Conservation (phyloP, 176 grass and related monocot genomes). For the Aegilops bicornis region DNA sequence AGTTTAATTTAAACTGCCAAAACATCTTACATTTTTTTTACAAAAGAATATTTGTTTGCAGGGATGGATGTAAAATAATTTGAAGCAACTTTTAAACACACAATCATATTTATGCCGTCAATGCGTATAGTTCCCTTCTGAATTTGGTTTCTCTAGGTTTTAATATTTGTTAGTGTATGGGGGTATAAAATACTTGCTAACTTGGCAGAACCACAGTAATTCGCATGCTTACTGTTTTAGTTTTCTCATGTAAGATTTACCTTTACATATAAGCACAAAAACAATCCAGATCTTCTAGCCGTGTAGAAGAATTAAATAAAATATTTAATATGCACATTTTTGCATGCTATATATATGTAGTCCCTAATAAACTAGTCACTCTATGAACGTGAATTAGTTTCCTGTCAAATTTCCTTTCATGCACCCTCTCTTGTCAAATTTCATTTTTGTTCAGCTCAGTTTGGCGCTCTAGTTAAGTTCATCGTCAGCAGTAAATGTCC, state of each 20-base stretch:
- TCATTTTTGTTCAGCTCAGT: too few relatives aligned
- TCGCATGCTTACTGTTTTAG: too few relatives aligned
- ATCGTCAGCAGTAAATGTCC: conserved; percentile 39
- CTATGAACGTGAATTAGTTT: background rate
- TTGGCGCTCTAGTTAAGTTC: background rate
- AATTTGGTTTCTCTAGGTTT: too few relatives aligned
- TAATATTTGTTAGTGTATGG: too few relatives aligned
- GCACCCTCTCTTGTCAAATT: background rate
- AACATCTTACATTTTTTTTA: too few relatives aligned
- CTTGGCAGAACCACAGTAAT: too few relatives aligned
- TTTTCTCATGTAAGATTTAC: background rate
- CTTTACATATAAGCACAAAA: background rate
- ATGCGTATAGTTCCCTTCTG: background rate
- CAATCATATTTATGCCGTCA: too few relatives aligned
- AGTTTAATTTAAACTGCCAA: too few relatives aligned
- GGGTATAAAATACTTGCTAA: too few relatives aligned
- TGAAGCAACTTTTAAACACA: too few relatives aligned
- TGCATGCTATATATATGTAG: background rate
- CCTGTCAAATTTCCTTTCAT: background rate
- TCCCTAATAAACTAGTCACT: background rate
- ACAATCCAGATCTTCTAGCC: background rate
- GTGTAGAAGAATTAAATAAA: background rate
- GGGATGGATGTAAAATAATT: too few relatives aligned
- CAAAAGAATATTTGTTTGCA: too few relatives aligned
- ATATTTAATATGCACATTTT: conserved; percentile 6